Base-by-base conservation (phyloP, 1,284 basidiomycete species). In the Bjerkandera adusta region DNA sequence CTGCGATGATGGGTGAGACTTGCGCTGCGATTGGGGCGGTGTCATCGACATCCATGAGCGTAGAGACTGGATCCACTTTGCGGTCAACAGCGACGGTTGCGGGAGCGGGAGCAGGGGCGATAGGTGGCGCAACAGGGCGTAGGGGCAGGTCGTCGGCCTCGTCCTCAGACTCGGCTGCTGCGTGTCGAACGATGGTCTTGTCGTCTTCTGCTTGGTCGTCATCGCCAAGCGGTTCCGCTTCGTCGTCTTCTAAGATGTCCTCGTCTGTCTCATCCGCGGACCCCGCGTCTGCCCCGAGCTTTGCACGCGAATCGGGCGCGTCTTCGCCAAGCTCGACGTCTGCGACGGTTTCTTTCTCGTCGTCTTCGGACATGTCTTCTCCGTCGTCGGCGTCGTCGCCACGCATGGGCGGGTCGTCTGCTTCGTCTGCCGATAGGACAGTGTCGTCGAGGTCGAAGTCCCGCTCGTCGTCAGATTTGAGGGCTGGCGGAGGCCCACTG, bases 1-100 rank as follows among this genome's bases (percentile, higher is more conserved):
- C 69, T 7, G 67, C 65, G 24, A 65, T 64, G 37, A 72, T 66
- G 24, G 73, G 70, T 0, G 68, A 66, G 18, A 70, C 62, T n/a
- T 67, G 62, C n/a, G 68, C 62, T 1, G 66, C 53, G 10, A 66
- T 60, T 16, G 70, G 68, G 1, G 61, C 60, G 8, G 69, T 67
- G 5, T 64, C 59, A 52, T 77, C 73, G 26, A 69, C 59, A 22
- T 67, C 64, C 56, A 67, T 66, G n/a, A 45, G 49, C 8, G 53
- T 43, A n/a, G 54, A 40, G 13, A 50, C 56, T 10, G 44, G 39
- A n/a, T 55, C 53, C 1, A 49, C 45, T 24, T 55, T 26, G 11
- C 34, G 25, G 33, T 54, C 42, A 12, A 47, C 45, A 15, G 35
- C 33, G 8, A 36, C 38, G 25, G 43, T 33, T 4, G 43, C 39